Evolutionary conservation across 1,284 basidiomycete genomes (phyloP).

Genomic region (Papiliotrema fonsecae): DNA sequence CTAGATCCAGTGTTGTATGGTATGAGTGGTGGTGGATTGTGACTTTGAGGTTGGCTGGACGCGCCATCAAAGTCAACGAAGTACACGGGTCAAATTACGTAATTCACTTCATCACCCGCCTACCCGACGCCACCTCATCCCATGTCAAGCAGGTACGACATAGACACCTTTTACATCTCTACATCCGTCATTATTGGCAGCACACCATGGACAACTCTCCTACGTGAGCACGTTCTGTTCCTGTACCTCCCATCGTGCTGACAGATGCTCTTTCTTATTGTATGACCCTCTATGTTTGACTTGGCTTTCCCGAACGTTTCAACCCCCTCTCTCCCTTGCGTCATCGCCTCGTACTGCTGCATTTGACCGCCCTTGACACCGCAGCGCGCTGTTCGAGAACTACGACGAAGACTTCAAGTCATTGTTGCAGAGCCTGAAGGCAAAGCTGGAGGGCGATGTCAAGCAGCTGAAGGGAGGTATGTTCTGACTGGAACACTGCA

Average conservation of each 20-base stretch:
- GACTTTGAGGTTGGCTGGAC: not conserved
- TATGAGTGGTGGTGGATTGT: not conserved
- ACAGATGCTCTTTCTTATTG: not conserved
- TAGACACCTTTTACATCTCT: no score
- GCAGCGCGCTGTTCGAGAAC: conserved; percentile 47
- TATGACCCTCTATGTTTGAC: not conserved
- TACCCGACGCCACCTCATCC: no score
- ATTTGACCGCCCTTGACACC: not conserved
- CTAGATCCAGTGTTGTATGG: no score
- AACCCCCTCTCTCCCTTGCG: not conserved
- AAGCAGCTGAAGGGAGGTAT: conserved; percentile 45
- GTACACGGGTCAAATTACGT: not conserved
- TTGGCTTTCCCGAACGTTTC: not conserved
- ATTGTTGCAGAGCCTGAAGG: conserved; percentile 38
- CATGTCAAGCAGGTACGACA: no score
- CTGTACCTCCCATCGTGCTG: not conserved
- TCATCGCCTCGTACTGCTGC: not conserved
- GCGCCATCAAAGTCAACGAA: not conserved
- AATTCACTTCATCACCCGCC: not conserved
- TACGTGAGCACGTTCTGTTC: conserved; percentile 42
- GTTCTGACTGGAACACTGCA: conserved; percentile 7
- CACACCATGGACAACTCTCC: conserved; percentile 49
- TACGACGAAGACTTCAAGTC: conserved; percentile 49
- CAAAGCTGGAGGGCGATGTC: conserved; percentile 44
- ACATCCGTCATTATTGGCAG: no score